Evolutionary conservation across 2,329 filamentous ascomycete genomes (phyloP), one percentile per base, ranked within the genome.

Genomic region (Leptodontidium sp.): DNA sequence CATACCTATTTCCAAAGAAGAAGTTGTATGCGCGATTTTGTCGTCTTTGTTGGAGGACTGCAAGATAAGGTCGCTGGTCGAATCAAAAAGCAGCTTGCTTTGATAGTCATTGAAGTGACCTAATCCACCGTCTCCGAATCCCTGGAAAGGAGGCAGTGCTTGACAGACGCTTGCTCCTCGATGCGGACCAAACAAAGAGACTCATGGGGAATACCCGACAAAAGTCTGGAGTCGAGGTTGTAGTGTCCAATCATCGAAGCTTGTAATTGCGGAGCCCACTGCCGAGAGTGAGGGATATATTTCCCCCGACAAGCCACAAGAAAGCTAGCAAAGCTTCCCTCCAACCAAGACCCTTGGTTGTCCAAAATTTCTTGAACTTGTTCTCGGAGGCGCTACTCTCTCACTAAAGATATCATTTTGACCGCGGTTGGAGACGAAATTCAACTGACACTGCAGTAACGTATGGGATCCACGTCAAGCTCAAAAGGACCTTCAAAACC

Each of bases 1-100:
- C 61, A 64, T 49, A 21, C 21, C 35, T 1, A 32, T 43, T 29
- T 64, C 35, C 1, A 50, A 26, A 52, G 14, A 50, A 32, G 47
- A 43, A 53, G n/a, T 38, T 47, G 7, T 65, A 47, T 65, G 62
- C 62, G 52, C 32, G 62, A 65, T 65, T 65, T 65, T 45, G 47
- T 14, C 26, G 12, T 26, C 12, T 9, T 45, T 14, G 21, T 47
- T 8, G 50, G 15, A 65, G n/a, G 12, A 50, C 14, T 45, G 55
- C 35, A 45, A 58, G 62, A 58, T 57, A 57, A 64, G 47, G 24
- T 40, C 14, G 2, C n/a, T 64, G 47, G 12, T 53, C 61, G 61
- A 64, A 52, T 64, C 61, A 53, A 43, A 17, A 11, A 40, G 15
- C 61, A n/a, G 45, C 15, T 53, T 64, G 21, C 61, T 53, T 55